A percentile compares a stretch with the other conserved stretches of the same genome.
Evolutionary conservation across 2,329 filamentous ascomycete genomes (phyloP).

Genomic region (Cadophora sp.): DNA sequence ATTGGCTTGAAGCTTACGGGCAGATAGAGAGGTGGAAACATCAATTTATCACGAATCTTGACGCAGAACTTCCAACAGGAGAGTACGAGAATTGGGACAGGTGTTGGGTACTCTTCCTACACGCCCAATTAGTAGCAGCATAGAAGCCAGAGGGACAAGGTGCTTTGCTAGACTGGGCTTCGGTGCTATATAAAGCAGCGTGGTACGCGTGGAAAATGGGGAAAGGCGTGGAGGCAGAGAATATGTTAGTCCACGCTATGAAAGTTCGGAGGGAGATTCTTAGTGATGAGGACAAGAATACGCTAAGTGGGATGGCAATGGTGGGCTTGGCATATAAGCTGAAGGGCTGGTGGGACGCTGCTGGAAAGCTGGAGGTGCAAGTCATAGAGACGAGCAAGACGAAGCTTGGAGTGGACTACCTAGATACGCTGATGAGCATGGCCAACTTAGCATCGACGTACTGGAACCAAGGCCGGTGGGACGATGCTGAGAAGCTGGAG

Average conservation of each 20-base stretch:
- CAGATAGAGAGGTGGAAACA: constrained; percentile 43
- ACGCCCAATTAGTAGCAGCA: constrained; percentile 30
- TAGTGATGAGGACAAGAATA: constrained; percentile 30
- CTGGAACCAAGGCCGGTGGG: constrained; percentile 17
- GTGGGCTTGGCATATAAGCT: constrained; percentile 23
- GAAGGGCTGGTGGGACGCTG: constrained; percentile 25
- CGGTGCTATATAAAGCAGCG: constrained; percentile 34
- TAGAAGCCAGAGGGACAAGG: constrained; percentile 29
- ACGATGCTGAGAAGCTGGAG: constrained; percentile 18
- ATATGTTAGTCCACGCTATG: constrained; percentile 26
- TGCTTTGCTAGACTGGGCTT: constrained; percentile 32
- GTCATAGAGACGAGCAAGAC: constrained; percentile 24
- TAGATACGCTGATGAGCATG: constrained; percentile 25
- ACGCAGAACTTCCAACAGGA: constrained; percentile 33
- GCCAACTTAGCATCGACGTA: constrained; percentile 23
- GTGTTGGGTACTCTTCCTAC: constrained; percentile 36
- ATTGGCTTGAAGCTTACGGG: constrained; percentile 32
- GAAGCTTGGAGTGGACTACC: constrained; percentile 25
- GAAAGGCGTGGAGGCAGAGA: constrained; percentile 29
- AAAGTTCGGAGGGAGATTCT: constrained; percentile 31
- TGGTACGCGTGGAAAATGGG: constrained; percentile 32
- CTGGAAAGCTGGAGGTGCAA: constrained; percentile 28
- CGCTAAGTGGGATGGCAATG: constrained; percentile 32
- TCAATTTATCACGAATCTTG: constrained; percentile 43
- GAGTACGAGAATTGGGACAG: constrained; percentile 37